Percentiles rank a stretch among this genome's conserved stretches.
These are phyloP conservation scores for Backusella tuberculispora DNA, from an alignment of 192 early-diverging fungal species.

Conservation along the genomic window DNA sequence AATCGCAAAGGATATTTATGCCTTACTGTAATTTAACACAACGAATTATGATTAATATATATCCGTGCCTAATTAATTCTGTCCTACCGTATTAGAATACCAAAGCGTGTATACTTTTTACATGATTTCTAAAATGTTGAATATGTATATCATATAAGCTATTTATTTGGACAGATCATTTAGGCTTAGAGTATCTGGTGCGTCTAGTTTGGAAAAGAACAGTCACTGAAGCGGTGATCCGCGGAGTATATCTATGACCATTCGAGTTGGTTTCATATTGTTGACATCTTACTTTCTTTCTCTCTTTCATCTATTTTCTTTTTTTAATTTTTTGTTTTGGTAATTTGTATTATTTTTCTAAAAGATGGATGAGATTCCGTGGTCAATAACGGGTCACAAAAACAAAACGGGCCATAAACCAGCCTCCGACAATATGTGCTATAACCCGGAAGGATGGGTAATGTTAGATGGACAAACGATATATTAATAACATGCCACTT, in stretches of 20 bases:
- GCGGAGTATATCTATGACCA: not conserved
- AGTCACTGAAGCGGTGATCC: not conserved
- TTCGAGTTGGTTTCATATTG: conserved; percentile 8
- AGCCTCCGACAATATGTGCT: conserved; percentile 1
- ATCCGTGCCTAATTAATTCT: too few relatives aligned
- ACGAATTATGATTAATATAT: too few relatives aligned
- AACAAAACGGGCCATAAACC: conserved; percentile 10
- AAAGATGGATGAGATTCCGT: not conserved
- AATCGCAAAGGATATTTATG: too few relatives aligned
- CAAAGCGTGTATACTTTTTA: too few relatives aligned
- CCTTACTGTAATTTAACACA: too few relatives aligned
- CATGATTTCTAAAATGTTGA: too few relatives aligned
- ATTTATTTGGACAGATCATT: not conserved
- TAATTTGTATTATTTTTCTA: not conserved
- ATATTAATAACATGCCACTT: not conserved
- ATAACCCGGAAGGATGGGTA: conserved; percentile 54
- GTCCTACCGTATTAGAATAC: too few relatives aligned
- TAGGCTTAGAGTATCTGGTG: not conserved
- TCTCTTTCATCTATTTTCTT: not conserved
- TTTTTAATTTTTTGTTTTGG: not conserved
- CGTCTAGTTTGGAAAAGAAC: not conserved
- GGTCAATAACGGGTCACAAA: not conserved
- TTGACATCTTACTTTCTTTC: conserved; percentile 3
- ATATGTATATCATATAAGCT: not conserved
- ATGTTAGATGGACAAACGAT: not conserved